A percentile compares a stretch with the other conserved stretches of the same genome.
phyloP scores from a whole-genome alignment of 495 filamentous ascomycete genomes.

The Neurospora africana region DNA sequence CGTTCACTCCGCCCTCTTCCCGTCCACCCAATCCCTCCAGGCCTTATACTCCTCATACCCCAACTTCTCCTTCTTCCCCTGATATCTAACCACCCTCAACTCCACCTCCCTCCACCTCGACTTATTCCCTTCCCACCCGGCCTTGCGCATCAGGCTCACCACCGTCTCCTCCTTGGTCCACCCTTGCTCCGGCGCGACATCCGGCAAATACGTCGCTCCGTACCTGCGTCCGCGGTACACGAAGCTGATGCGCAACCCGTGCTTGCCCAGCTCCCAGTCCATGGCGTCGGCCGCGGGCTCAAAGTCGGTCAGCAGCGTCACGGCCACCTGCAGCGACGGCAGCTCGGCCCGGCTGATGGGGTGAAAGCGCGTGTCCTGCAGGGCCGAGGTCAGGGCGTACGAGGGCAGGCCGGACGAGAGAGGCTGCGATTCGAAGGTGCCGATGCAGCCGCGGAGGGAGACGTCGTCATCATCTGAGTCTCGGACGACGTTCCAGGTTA shows the following conservation, averaged over 20 bases:
- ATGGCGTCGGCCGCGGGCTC: constrained; percentile 60
- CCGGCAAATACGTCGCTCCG: constrained; percentile 82
- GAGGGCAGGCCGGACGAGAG: constrained; percentile 60
- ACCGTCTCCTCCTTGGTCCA: constrained; percentile 94
- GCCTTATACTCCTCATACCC: constrained; percentile 61
- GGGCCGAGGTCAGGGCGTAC: constrained; percentile 83
- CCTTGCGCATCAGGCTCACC: constrained; percentile 85
- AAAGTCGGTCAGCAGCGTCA: constrained; percentile 69
- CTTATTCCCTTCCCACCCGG: constrained; percentile 64
- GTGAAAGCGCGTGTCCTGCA: constrained; percentile 76
- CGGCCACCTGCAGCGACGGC: constrained; percentile 53
- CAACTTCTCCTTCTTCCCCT: constrained; percentile 62
- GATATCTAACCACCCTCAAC: constrained; percentile 67
- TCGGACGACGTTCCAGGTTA: constrained; percentile 81
- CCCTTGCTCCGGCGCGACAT: constrained; percentile 83
- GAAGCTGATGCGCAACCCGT: constrained; percentile 75
- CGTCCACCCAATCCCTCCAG: constrained; percentile 64
- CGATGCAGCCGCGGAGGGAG: constrained; percentile 87
- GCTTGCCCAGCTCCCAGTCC: constrained; percentile 78
- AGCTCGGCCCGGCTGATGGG: constrained; percentile 63
- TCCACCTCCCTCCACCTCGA: constrained; percentile 68
- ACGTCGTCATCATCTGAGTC: constrained; percentile 37
- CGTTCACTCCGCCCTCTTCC: constrained; percentile 10
- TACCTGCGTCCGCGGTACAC: constrained; percentile 54
- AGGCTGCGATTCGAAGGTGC: constrained; percentile 77